These are phyloP conservation scores for Aspergillus sp. DNA, from an alignment of 2,329 filamentous ascomycete genomes.

Conservation along the genomic window DNA sequence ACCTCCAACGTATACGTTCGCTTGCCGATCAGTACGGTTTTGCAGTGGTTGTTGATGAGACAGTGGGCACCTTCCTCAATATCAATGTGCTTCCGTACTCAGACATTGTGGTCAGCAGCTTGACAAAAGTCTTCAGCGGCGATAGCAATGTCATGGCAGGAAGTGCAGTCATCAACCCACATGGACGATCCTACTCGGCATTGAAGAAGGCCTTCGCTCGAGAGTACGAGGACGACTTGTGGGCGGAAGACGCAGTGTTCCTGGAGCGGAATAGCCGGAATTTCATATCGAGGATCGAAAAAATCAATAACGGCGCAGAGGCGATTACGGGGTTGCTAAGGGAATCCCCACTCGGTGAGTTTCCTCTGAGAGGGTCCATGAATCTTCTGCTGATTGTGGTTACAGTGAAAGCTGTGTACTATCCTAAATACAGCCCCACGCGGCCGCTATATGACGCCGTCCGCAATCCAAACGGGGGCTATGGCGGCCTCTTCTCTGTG, in stretches of 20 bases:
- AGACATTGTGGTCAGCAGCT: conserved; percentile 85
- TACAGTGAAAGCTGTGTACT: conserved; percentile 69
- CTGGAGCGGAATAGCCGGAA: conserved; percentile 94
- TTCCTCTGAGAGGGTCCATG: neutral
- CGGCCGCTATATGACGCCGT: conserved; percentile 68
- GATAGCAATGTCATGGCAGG: conserved; percentile 99
- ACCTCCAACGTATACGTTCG: conserved; percentile 68
- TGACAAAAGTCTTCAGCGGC: conserved; percentile 95
- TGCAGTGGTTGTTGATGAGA: conserved; percentile 86
- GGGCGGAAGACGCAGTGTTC: conserved; percentile 88
- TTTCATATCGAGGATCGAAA: conserved; percentile 70
- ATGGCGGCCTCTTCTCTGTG: conserved; percentile 80
- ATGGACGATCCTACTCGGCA: conserved; percentile 57
- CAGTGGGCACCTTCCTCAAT: conserved; percentile 92
- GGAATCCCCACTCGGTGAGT: conserved; percentile 43
- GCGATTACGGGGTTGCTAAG: conserved; percentile 65
- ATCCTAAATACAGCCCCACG: conserved; percentile 70
- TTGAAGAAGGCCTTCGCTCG: conserved; percentile 58
- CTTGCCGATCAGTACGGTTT: conserved; percentile 81
- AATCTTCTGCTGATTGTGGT: conserved; percentile 21
- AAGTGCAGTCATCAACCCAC: conserved; percentile 55
- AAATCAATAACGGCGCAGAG: conserved; percentile 80
- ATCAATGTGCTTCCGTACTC: conserved; percentile 83
- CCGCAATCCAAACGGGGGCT: conserved; percentile 64
- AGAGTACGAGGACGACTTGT: conserved; percentile 81